These are phyloP conservation scores for Suillus weaverae DNA, from an alignment of 768 basidiomycete species.

Conservation along the genomic window DNA sequence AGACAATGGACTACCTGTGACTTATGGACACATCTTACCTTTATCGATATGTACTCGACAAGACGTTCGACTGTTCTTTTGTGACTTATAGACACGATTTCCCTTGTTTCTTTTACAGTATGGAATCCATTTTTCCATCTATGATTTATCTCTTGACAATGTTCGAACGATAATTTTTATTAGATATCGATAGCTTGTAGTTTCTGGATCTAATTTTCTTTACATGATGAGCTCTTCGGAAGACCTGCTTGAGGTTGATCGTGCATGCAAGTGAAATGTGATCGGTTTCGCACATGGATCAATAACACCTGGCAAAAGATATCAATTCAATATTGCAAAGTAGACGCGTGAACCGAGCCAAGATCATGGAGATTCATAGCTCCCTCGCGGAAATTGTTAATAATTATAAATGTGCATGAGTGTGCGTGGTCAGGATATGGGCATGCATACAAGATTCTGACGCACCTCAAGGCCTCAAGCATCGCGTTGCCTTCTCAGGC, in stretches of 20 bases:
- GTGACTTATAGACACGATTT: background rate
- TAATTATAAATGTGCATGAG: too few species aligned
- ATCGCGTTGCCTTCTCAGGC: too few species aligned
- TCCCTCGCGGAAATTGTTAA: background rate
- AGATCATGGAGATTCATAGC: background rate
- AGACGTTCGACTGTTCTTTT: background rate
- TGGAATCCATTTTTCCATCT: background rate
- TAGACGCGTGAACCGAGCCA: background rate
- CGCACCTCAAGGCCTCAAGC: too few species aligned
- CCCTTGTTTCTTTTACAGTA: background rate
- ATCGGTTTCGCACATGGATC: background rate
- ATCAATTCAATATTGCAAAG: background rate
- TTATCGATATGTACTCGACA: background rate
- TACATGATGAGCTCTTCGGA: background rate
- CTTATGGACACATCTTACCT: background rate
- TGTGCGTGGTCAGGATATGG: too few species aligned
- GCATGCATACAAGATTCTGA: too few species aligned
- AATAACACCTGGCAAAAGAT: background rate
- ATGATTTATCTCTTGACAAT: background rate
- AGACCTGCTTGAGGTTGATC: background rate
- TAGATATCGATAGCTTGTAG: background rate
- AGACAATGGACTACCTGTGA: background rate
- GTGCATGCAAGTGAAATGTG: background rate
- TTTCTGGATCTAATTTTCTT: background rate
- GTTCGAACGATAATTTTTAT: background rate